These are phyloP conservation scores for Brassica incana DNA, from an alignment of 345 rosid genomes.

Conservation along the genomic window DNA sequence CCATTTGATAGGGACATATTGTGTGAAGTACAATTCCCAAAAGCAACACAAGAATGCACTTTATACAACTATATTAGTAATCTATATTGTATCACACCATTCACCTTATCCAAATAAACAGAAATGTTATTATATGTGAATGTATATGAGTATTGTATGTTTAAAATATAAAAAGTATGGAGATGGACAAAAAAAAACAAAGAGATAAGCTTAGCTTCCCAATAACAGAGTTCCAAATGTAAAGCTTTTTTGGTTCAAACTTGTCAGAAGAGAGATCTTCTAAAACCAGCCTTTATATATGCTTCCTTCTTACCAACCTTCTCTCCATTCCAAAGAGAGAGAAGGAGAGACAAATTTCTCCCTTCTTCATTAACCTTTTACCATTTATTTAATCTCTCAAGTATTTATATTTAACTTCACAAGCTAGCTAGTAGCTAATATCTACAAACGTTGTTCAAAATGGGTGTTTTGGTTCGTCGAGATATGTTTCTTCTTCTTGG, in stretches of 20 bases:
- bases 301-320: slow-evolving; percentile 43
- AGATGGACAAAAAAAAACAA: slow-evolving; percentile 1
- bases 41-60: slow-evolving; percentile 29
- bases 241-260: slow-evolving; percentile 71
- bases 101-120: slow-evolving; percentile 35
- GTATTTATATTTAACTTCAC: slow-evolving; percentile 12
- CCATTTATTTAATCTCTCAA: slow-evolving; percentile 39
- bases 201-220: slow-evolving; percentile 72
- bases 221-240: slow-evolving; percentile 59
- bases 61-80: neutral
- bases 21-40: slow-evolving; percentile 17
- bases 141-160: neutral
- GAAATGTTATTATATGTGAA: neutral
- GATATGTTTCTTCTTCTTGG: slow-evolving; percentile 48
- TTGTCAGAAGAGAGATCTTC: slow-evolving; percentile 63
- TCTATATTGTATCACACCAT: slow-evolving; percentile 4
- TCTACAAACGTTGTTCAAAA: slow-evolving; percentile 34
- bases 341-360: slow-evolving; percentile 49
- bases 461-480: slow-evolving; percentile 41
- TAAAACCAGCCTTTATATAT: slow-evolving; percentile 52
- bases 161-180: neutral
- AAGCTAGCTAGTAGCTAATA: slow-evolving; percentile 20
- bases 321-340: slow-evolving; percentile 24
- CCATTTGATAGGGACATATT: slow-evolving; percentile 27
- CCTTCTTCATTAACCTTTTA: slow-evolving; percentile 44